These are phyloP conservation scores for Saccharomycopsis capsularis DNA, from an alignment of 805 yeast species.

Conservation along the genomic window DNA sequence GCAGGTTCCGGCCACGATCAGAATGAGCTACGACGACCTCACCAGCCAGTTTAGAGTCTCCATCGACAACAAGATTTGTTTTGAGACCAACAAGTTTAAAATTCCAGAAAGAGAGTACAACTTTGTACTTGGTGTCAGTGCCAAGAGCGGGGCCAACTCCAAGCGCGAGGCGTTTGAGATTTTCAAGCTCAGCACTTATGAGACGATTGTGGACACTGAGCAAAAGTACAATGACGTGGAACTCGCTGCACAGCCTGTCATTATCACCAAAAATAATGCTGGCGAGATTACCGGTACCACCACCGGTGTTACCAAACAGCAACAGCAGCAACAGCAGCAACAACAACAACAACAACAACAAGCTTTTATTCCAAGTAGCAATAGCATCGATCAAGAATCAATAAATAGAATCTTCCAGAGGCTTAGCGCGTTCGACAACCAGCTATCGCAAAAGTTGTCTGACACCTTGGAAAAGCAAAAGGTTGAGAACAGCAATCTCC, in stretches of 20 bases:
- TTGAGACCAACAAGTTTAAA: constrained; percentile 51
- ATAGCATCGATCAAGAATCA: constrained; percentile 21
- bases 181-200: constrained; percentile 49
- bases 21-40: constrained; percentile 45
- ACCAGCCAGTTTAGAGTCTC: constrained; percentile 52
- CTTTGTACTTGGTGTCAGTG: constrained; percentile 49
- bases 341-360: not conserved
- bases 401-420: constrained; percentile 31
- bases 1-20: constrained; percentile 62
- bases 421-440: constrained; percentile 22
- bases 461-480: constrained; percentile 24
- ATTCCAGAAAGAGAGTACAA: constrained; percentile 34
- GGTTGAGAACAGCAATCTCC: constrained; percentile 23
- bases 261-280: constrained; percentile 35
- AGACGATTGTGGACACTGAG: constrained; percentile 42
- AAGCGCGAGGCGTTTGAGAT: constrained; percentile 55
- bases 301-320: constrained; percentile 1
- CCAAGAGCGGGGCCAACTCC: constrained; percentile 33
- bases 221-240: constrained; percentile 52
- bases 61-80: constrained; percentile 62
- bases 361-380: not conserved
- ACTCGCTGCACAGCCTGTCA: constrained; percentile 38
- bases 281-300: constrained; percentile 26
- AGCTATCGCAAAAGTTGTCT: constrained; percentile 21
- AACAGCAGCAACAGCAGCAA: not conserved